These are phyloP conservation scores for Rhododendron mucronatum DNA, from an alignment of 148 eudicot species.

Conservation along the genomic window DNA sequence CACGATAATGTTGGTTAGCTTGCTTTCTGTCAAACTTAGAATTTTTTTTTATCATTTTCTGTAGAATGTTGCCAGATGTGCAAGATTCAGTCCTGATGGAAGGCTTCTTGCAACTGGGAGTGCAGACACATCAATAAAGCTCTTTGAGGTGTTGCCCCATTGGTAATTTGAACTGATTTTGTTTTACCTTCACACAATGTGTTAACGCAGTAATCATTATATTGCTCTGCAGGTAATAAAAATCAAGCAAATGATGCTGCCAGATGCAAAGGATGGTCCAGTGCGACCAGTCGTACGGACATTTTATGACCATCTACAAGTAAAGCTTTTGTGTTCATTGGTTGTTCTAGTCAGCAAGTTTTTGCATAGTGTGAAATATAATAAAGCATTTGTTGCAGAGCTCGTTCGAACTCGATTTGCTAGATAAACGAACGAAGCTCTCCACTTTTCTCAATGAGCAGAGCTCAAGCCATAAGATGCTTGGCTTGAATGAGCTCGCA, in stretches of 20 bases:
- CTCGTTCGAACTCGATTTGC: no score
- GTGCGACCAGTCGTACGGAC: conserved; percentile 73
- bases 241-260: conserved; percentile 78
- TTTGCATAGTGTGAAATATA: background rate
- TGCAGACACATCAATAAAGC: conserved; percentile 83
- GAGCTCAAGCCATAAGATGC: no score
- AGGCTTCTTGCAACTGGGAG: conserved; percentile 85
- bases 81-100: conserved; percentile 89
- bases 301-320: conserved; percentile 81
- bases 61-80: conserved; percentile 83
- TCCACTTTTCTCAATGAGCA: no score
- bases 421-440: no score
- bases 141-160: conserved; percentile 58
- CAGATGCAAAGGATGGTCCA: conserved; percentile 71
- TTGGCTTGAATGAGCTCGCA: no score
- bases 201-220: background rate
- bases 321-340: conserved; percentile 17
- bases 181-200: background rate
- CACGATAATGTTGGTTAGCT: background rate
- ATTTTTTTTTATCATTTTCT: conserved; percentile 7
- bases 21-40: conserved; percentile 6
- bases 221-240: conserved; percentile 46
- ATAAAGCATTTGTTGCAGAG: background rate
- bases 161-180: background rate
- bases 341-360: background rate